These are phyloP conservation scores for Trichoderma guizhouense DNA, from an alignment of 2,329 filamentous ascomycete species.

Conservation along the genomic window DNA sequence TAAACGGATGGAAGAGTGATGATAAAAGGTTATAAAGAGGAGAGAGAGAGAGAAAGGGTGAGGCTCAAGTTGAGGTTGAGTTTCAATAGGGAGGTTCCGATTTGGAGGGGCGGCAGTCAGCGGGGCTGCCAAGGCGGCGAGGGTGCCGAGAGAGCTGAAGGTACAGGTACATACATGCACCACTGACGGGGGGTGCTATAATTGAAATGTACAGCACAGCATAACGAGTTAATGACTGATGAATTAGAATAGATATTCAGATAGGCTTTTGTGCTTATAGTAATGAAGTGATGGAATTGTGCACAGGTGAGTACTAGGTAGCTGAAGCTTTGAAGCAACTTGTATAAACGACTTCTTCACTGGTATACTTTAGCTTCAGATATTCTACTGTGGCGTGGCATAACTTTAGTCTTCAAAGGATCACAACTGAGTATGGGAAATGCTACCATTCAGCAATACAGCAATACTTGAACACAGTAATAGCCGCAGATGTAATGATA, in stretches of 20 bases:
- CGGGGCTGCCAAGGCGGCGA: constrained; percentile 4
- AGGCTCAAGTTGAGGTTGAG: background rate
- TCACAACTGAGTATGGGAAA: no score
- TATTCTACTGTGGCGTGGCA: background rate
- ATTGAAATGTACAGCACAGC: background rate
- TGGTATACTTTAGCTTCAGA: background rate
- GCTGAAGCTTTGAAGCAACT: background rate
- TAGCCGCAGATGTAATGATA: background rate
- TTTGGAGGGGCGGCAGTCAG: constrained; percentile 4
- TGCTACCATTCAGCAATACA: no score
- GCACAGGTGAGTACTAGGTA: background rate
- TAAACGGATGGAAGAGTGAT: background rate
- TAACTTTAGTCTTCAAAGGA: background rate
- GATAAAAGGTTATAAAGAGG: background rate
- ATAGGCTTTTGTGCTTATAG: background rate
- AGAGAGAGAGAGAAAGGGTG: background rate
- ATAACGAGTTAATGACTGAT: background rate
- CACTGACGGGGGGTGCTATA: background rate
- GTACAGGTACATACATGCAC: background rate
- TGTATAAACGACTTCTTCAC: background rate
- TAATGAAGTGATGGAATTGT: background rate
- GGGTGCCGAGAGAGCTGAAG: background rate
- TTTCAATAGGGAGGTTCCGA: background rate
- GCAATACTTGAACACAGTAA: background rate
- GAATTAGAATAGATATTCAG: background rate